Base-by-base conservation (phyloP, 305 asterid genomes). In the Euphrasia arctica region DNA sequence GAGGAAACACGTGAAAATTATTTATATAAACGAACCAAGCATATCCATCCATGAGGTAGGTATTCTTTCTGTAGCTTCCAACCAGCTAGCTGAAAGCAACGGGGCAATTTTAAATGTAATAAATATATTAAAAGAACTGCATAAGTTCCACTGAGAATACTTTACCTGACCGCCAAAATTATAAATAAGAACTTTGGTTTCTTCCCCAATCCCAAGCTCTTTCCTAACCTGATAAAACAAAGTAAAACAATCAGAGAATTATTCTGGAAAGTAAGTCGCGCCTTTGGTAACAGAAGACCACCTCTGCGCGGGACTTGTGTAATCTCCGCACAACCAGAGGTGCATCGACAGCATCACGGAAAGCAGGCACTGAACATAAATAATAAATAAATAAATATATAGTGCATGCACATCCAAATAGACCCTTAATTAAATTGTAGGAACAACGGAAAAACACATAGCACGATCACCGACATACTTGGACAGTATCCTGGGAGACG, bases 401-500 rank as follows among this genome's bases (percentile, higher is more conserved):
- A 22, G 51, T 50, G 58, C 42, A 55, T 8, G 50, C 6, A 10
- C 41, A 45, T 14, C 8, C 9, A 10, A 22, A 1, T 18, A 11
- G 48, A 48, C 14, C 56, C 29, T 50, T 18, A 1, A 18, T 18
- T 18, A 61, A 7, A 12, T 10, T 18, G 31, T 9, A 25, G 28
- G 45, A 15, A 18, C 22, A 1, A 18, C 0, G 22, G 22, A 11
- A 49, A 13, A 34, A 18, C n/a, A n/a, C n/a, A n/a, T n/a, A n/a
- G n/a, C n/a, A n/a, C n/a, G n/a, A n/a, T n/a, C n/a, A 71, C 25
- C 57, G 61, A 78, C 84, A 62, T 86, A 86, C 95, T 86, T 82
- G 95, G 95, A 78, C 95, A 84, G 71, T 82, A 84, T 69, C 91
- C 95, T 60, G 95, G 95, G 14, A 86, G 91, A 64, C 95, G 95